These are phyloP conservation scores for Pyrenochaeta sp. DNA, from an alignment of 2,329 filamentous ascomycete genomes.

Conservation along the genomic window DNA sequence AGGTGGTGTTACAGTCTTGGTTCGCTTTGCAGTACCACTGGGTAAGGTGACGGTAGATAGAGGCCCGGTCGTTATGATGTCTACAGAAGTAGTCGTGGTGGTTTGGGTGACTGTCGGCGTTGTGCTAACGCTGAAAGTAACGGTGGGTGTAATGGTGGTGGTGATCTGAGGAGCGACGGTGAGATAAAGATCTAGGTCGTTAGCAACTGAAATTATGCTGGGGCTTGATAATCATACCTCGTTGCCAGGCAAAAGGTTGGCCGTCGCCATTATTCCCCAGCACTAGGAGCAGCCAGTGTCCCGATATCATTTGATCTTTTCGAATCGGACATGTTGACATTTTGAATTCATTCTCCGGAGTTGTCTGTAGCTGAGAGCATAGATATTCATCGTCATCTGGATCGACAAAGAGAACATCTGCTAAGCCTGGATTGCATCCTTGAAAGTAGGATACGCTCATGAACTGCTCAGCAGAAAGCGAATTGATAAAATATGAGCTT, in stretches of 20 bases:
- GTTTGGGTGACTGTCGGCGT: constrained; percentile 36
- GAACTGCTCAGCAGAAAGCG: constrained; percentile 50
- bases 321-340: constrained; percentile 53
- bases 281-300: constrained; percentile 54
- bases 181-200: constrained; percentile 40
- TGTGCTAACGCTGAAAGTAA: constrained; percentile 40
- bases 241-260: constrained; percentile 55
- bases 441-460: constrained; percentile 54
- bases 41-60: constrained; percentile 41
- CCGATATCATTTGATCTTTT: constrained; percentile 54
- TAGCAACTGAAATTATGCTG: constrained; percentile 11
- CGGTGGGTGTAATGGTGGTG: constrained; percentile 41
- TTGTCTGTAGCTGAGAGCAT: constrained; percentile 51
- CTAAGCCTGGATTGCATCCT: constrained; percentile 51
- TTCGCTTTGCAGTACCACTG: constrained; percentile 40
- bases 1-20: constrained; percentile 41
- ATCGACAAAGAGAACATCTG: constrained; percentile 54
- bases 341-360: constrained; percentile 48
- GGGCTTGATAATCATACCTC: constrained; percentile 45
- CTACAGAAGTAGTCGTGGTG: constrained; percentile 28
- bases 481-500: constrained; percentile 56
- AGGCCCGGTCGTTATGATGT: constrained; percentile 35
- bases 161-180: constrained; percentile 44
- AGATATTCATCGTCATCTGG: constrained; percentile 50
- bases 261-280: constrained; percentile 55